Percentiles rank a stretch among this genome's conserved stretches.
These are phyloP conservation scores for Achlya hypogyna DNA, from an alignment of 352 stramenopile species.

Conservation along the genomic window DNA sequence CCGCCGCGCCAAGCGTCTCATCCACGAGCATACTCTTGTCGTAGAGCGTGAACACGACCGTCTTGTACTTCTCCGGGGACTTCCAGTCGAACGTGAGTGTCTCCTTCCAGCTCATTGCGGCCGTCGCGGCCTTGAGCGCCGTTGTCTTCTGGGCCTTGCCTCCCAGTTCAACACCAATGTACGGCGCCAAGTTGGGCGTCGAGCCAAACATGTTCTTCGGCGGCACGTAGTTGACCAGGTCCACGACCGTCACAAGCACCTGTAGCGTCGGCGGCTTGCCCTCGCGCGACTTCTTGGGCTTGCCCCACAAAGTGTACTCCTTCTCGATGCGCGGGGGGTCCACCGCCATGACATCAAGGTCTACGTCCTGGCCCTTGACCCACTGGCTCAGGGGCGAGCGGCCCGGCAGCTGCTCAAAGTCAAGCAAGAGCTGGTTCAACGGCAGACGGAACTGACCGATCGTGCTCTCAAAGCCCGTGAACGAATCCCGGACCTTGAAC, in stretches of 20 bases:
- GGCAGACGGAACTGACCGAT: constrained; percentile 67
- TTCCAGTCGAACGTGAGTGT: constrained; percentile 74
- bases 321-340: constrained; percentile 32
- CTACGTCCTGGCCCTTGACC: constrained; percentile 60
- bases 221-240: constrained; percentile 47
- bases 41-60: constrained; percentile 34
- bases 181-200: constrained; percentile 69
- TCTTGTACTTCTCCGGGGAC: constrained; percentile 1
- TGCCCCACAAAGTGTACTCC: constrained; percentile 52
- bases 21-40: constrained; percentile 50
- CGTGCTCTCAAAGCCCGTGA: constrained; percentile 64
- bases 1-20: constrained; percentile 25
- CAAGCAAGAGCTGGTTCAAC: constrained; percentile 60
- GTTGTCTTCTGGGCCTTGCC: constrained; percentile 61
- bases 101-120: constrained; percentile 53
- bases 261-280: constrained; percentile 31
- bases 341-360: constrained; percentile 7
- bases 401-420: constrained; percentile 66
- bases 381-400: constrained; percentile 67
- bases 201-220: constrained; percentile 65
- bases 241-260: constrained; percentile 56
- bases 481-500: constrained; percentile 80
- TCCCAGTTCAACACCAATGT: constrained; percentile 67
- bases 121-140: constrained; percentile 48
- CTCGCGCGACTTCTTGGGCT: constrained; percentile 37